These are phyloP conservation scores for Ascosphaera aggregata DNA, from an alignment of 2,329 filamentous ascomycete genomes.

Conservation along the genomic window DNA sequence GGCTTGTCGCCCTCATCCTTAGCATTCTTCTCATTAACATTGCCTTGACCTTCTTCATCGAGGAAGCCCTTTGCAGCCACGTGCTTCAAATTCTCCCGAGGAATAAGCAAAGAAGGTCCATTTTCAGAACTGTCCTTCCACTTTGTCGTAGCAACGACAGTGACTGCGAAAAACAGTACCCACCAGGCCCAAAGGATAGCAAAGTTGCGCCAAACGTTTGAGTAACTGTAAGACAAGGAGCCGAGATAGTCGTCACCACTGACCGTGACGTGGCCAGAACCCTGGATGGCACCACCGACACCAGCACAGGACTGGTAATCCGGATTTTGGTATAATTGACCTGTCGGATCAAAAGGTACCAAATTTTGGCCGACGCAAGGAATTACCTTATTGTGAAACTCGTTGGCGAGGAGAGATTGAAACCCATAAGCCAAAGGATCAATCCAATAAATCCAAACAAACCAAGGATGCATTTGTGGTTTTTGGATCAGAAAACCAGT, in stretches of 20 bases:
- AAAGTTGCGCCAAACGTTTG: conserved; percentile 45
- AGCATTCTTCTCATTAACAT: conserved; percentile 11
- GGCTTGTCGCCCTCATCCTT: conserved; percentile 7
- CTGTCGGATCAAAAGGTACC: conserved; percentile 20
- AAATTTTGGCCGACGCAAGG: conserved; percentile 18
- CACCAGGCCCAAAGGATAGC: conserved; percentile 36
- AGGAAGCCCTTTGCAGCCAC: conserved; percentile 16
- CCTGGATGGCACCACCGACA: conserved; percentile 36
- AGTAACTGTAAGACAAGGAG: conserved; percentile 32
- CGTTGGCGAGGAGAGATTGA: conserved; percentile 60
- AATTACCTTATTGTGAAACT: conserved; percentile 46
- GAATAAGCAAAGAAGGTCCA: conserved; percentile 32
- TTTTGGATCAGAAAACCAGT: conserved; percentile 24
- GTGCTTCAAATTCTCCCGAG: conserved; percentile 44
- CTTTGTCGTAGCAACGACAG: conserved; percentile 37
- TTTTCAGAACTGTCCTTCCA: conserved; percentile 50
- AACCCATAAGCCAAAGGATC: conserved; percentile 63
- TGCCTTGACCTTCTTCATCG: conserved; percentile 8
- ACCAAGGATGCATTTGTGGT: conserved; percentile 56
- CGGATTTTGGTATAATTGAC: conserved; percentile 11
- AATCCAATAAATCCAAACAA: conserved; percentile 61
- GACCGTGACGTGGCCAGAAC: conserved; percentile 27
- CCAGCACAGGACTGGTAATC: conserved; percentile 32
- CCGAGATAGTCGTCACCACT: conserved; percentile 34
- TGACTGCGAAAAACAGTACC: conserved; percentile 36